Base-by-base conservation (phyloP, 805 yeast species). In the Ascoidea asiatica region DNA sequence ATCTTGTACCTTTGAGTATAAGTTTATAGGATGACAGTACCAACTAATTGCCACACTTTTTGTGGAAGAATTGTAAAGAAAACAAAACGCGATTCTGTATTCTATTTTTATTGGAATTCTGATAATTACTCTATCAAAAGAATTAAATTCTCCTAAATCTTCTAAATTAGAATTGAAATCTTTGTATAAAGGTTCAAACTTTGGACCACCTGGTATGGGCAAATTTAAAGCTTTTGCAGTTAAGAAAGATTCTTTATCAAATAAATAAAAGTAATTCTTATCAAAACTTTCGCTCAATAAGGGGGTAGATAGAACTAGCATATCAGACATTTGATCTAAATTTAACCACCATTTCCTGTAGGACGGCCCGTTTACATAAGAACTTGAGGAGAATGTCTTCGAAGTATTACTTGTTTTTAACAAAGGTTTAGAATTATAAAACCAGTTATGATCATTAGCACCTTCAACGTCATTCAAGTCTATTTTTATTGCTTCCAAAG, bases 161-260 rank as follows among this genome's bases (percentile, higher is more conserved):
- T 82, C 90, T 21, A 60, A 58, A 40, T 77, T 83, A 20, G 73
- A 75, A 52, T 78, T 78, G 37, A 68, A 65, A 43, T 81, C 84
- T 48, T 79, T 77, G 62, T 70, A 77, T 15, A 89, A 62, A 0
- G 95, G 95, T 62, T 89, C 97, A 61, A 88, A 92, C 57, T 82
- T 85, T 11, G 99, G 97, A 0, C 98, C 99, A 11, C 95, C 95
- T 0, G 97, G 96, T 33, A 92, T 68, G 1, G 95, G 81, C 40
- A 80, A 71, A 55, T 89, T 87, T 43, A 92, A 68, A 6, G 95
- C 90, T 56, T 92, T 92, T 0, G 97, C 95, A 0, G 96, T 89
- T 59, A 81, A 75, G 51, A 92, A 85, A 0, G 96, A 70, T 44
- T 81, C 70, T 46, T 76, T 77, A 53, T 89, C 88, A 58, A 89